Evolutionary conservation across 2,329 filamentous ascomycete species (phyloP), one percentile per base, ranked within the genome.

Genomic region (Clarireedia homoeocarpa): DNA sequence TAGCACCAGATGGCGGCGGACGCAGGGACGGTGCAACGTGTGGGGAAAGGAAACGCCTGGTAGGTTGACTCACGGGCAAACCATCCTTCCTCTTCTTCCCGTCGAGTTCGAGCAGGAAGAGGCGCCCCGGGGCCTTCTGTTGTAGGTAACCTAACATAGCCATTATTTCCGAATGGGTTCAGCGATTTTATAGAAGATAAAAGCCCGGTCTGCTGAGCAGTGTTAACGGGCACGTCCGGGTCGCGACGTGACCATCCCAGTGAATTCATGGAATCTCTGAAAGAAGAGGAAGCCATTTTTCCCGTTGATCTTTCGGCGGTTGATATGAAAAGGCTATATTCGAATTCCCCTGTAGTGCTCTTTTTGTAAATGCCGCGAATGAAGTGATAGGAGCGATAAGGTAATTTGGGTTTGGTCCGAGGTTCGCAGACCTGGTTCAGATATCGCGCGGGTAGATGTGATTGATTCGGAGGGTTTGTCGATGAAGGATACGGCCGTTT

Each of bases 11-110:
- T 61, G 62, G 63, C 61, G 62, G 45, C 44, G 53, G 63, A 65
- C 61, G 67, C 65, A 67, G 66, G 65, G 61, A 62, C 60, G 60
- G 61, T 64, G 59, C 52, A 65, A 64, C 57, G 38, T 61, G 51
- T 53, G 53, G 59, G 61, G 53, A 52, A 51, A 47, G 53, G n/a
- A 24, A 24, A 53, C 20, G 45, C 54, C 53, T 50, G 58, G 36
- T 52, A 55, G 56, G 57, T 59, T 58, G 56, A 84, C 94, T 92
- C 83, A 99, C 94, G 78, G 68, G 88, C 86, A 82, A 96, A 91
- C 84, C 89, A 96, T 62, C 86, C 89, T 74, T 96, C 94, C 70
- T 97, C 92, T 73, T 97, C 94, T 70, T 96, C 91, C 65, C 91
- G 84, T 67, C 91, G 82, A 69, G 72, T 89, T 60, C 89, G 83